Conservation (phyloP, 345 rosid genomes). For the Sisymbrium altissimum region DNA sequence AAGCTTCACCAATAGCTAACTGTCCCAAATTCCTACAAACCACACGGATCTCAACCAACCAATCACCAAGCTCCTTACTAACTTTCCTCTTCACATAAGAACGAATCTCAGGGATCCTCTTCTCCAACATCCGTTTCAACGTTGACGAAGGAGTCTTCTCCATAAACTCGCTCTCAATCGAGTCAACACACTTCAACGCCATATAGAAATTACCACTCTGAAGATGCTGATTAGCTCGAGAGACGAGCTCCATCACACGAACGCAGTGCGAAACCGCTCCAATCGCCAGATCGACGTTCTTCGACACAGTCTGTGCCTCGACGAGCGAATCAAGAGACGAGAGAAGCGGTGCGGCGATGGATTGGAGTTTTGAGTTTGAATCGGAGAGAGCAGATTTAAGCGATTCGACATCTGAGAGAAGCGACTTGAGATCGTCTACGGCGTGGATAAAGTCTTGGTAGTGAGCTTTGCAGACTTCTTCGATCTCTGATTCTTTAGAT, state of each 20-base stretch:
- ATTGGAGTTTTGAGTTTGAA: constrained; percentile 83
- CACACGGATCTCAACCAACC: constrained; percentile 97
- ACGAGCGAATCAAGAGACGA: constrained; percentile 67
- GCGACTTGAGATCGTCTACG: constrained; percentile 96
- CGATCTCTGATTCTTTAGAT: constrained; percentile 93
- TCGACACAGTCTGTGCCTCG: constrained; percentile 67
- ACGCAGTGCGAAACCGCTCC: constrained; percentile 49
- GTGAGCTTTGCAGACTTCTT: constrained; percentile 96
- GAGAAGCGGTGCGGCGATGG: constrained; percentile 79
- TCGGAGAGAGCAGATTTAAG: constrained; percentile 86
- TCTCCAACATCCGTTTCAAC: constrained; percentile 79
- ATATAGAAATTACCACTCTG: constrained; percentile 65
- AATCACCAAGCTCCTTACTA: constrained; percentile 83
- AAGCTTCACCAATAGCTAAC: constrained; percentile 94
- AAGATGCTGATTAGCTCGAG: constrained; percentile 71
- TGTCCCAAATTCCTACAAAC: constrained; percentile 91
- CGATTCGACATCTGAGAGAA: constrained; percentile 92
- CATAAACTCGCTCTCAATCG: constrained; percentile 62
- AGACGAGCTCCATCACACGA: constrained; percentile 72
- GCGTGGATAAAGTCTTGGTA: constrained; percentile 95
- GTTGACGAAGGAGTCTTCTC: constrained; percentile 71
- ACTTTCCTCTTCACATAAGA: constrained; percentile 78
- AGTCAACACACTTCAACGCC: constrained; percentile 82
- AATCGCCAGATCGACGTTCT: constrained; percentile 71
- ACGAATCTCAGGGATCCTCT: constrained; percentile 76